Evolutionary conservation across 768 basidiomycete genomes (phyloP).

Genomic region (Austroboletus eburneus): DNA sequence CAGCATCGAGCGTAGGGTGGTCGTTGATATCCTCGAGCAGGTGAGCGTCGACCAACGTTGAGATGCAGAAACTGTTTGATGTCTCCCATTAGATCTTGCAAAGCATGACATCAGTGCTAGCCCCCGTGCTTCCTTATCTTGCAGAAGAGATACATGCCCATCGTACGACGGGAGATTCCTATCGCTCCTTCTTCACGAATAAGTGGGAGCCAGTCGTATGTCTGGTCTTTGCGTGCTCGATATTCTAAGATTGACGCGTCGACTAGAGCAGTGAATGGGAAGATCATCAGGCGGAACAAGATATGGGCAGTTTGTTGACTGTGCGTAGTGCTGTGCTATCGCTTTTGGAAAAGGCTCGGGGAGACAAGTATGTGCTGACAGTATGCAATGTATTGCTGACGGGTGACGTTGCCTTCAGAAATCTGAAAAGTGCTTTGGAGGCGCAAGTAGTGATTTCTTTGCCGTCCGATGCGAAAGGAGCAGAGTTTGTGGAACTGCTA

Average conservation of each 20-base stretch:
- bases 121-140: conserved; percentile 86
- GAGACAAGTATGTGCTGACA: conserved; percentile 54
- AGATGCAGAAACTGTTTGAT: neutral
- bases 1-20: conserved; percentile 53
- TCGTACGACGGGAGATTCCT: conserved; percentile 11
- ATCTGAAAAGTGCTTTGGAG: conserved; percentile 72
- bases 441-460: conserved; percentile 66
- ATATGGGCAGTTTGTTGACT: conserved; percentile 61
- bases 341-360: conserved; percentile 72
- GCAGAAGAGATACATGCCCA: conserved; percentile 77
- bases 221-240: conserved; percentile 1
- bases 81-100: conserved; percentile 48
- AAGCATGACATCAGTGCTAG: conserved; percentile 65
- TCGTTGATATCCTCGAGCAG: conserved; percentile 68
- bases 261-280: conserved; percentile 58
- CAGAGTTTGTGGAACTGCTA: conserved; percentile 35
- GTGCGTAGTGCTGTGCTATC: conserved; percentile 60
- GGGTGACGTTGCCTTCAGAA: conserved; percentile 37
- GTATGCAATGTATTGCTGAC: neutral
- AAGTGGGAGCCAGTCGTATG: conserved; percentile 70
- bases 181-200: conserved; percentile 61
- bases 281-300: conserved; percentile 48
- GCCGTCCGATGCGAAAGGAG: conserved; percentile 31
- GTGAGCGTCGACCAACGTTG: conserved; percentile 35
- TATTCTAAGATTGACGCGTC: neutral